A percentile compares a stretch with the other conserved stretches of the same genome.
These are phyloP conservation scores for Daucus carota DNA, from an alignment of 129 eudicot species.

Conservation along the genomic window DNA sequence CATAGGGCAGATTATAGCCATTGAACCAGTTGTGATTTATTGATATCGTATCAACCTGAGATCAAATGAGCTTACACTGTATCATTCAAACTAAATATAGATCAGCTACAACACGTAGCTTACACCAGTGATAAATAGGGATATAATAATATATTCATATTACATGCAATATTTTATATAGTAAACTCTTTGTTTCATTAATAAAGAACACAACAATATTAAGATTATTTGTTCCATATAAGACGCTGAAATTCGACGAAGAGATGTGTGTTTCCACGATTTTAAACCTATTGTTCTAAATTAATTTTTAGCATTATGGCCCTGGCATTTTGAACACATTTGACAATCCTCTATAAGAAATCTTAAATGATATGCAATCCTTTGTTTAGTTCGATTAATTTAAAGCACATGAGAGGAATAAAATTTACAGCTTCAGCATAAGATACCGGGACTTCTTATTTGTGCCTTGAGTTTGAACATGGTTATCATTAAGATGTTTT, in stretches of 20 bases:
- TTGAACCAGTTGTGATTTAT: conserved; percentile 98
- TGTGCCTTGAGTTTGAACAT: too few relatives aligned
- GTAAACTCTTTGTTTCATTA: background rate
- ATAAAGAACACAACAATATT: background rate
- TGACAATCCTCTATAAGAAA: background rate
- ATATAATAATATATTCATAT: background rate
- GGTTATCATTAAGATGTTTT: too few relatives aligned
- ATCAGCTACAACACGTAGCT: background rate
- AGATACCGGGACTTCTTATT: too few relatives aligned
- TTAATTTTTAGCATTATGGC: background rate
- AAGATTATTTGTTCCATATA: background rate
- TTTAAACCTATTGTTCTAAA: background rate
- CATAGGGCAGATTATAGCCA: conserved; percentile 73
- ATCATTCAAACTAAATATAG: background rate
- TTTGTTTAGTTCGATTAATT: background rate
- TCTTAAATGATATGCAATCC: background rate
- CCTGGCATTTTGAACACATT: background rate
- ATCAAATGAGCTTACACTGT: conserved; percentile 11
- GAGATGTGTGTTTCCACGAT: background rate
- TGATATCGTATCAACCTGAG: conserved; percentile 94
- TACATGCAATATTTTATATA: background rate
- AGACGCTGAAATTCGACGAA: background rate
- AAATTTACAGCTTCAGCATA: background rate
- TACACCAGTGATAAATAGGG: background rate
- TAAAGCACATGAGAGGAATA: background rate